phyloP scores from a whole-genome alignment of 306 rosid species.

The Astragalus membranaceus region DNA sequence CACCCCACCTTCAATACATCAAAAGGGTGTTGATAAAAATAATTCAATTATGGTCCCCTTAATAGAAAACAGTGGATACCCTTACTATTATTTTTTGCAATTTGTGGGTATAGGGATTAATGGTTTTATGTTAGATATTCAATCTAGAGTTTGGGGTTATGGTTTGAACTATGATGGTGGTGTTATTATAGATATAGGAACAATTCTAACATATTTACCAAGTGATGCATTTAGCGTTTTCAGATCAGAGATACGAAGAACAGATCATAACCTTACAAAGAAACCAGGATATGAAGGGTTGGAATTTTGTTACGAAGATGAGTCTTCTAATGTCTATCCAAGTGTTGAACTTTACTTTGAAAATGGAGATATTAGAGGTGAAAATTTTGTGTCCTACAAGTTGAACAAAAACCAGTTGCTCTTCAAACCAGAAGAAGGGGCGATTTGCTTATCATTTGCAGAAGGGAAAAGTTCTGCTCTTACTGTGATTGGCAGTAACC shows the following conservation, averaged over 20 bases:
- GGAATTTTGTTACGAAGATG: constrained; percentile 30
- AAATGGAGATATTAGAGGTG: constrained; percentile 23
- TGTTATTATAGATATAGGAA: constrained; percentile 20
- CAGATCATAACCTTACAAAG: background rate
- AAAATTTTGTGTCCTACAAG: constrained; percentile 15
- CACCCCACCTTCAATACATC: background rate
- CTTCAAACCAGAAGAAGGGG: background rate
- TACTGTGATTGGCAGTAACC: constrained; percentile 31
- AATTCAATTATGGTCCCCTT: constrained; percentile 22
- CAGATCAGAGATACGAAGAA: constrained; percentile 10
- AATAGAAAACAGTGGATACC: constrained; percentile 17
- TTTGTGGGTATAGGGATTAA: constrained; percentile 30
- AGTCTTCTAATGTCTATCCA: constrained; percentile 19
- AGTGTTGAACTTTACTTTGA: constrained; percentile 24
- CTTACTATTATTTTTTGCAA: constrained; percentile 33
- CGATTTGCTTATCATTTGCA: constrained; percentile 22
- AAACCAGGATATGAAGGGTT: background rate
- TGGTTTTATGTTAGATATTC: constrained; percentile 38
- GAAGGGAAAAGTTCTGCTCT: constrained; percentile 22
- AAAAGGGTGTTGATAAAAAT: background rate
- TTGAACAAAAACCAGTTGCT: constrained; percentile 2
- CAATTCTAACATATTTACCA: constrained; percentile 22
- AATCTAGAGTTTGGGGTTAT: constrained; percentile 38
- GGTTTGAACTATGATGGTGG: constrained; percentile 41
- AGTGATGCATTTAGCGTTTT: constrained; percentile 25